Conservation (phyloP, 2,329 filamentous ascomycete species). For the Cladosporium phlei region DNA sequence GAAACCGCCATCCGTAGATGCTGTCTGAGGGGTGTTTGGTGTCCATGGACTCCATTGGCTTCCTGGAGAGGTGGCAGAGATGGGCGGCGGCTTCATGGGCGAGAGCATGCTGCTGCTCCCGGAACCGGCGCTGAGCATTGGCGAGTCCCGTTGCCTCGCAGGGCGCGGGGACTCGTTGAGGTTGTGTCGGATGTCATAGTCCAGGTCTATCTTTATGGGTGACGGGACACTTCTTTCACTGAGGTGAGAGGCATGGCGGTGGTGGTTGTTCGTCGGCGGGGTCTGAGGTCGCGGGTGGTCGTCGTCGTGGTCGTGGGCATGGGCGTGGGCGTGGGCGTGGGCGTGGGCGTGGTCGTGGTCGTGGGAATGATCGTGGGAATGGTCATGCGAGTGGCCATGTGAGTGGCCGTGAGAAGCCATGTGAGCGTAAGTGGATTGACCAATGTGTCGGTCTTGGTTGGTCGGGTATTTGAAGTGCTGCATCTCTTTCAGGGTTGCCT, state of each 20-base stretch:
- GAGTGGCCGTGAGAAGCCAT: too few relatives aligned
- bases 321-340: neutral
- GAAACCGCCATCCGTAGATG: constrained; percentile 28
- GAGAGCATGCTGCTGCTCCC: constrained; percentile 27
- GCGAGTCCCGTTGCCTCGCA: neutral
- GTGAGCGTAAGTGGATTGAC: too few relatives aligned
- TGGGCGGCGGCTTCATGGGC: constrained; percentile 25
- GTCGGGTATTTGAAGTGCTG: too few relatives aligned
- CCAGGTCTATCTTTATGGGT: constrained; percentile 26
- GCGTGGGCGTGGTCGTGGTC: too few relatives aligned
- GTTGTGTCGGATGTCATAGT: constrained; percentile 29
- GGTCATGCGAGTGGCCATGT: too few relatives aligned
- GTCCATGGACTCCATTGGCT: constrained; percentile 24
- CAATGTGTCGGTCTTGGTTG: too few relatives aligned
- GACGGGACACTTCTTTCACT: constrained; percentile 15
- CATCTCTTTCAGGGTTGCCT: too few relatives aligned
- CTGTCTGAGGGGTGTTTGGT: constrained; percentile 32
- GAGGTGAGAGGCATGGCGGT: constrained; percentile 7
- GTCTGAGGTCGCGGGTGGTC: constrained; percentile 8
- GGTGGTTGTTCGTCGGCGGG: constrained; percentile 8
- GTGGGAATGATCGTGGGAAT: too few relatives aligned
- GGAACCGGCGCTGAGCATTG: constrained; percentile 15
- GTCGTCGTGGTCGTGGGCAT: neutral
- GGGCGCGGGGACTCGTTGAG: constrained; percentile 22
- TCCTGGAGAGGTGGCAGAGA: constrained; percentile 22